Evolutionary conservation across 2,329 filamentous ascomycete species (phyloP), one percentile per base, ranked within the genome.

Genomic region (Colletotrichum phormii): DNA sequence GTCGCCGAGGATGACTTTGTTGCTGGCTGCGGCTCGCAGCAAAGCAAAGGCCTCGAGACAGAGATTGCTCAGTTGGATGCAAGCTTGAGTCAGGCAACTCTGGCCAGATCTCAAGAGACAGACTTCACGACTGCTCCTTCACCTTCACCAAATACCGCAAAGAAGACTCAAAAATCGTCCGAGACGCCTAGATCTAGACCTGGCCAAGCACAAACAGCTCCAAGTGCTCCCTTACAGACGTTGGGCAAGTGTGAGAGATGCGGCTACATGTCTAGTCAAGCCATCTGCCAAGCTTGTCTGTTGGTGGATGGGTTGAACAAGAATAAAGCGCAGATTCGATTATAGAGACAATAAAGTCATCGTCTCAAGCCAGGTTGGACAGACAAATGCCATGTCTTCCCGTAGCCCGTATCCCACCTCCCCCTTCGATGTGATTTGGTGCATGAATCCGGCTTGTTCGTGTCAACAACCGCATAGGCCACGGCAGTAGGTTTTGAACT

Each of bases 261-360:
- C 77, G 97, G 97, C 15, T 99, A 98, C 81, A 93, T 99, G 82
- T 98, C 97, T 2, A 98, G 95, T 77, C 97, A 99, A 82, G 89
- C 90, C 35, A 90, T 98, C 51, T 99, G 97, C 83, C 97, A 99
- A 83, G 97, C 97, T 0, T 99, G 97, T 81, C 93, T 92, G 74
- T 85, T 99, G 57, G 88, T 99, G 3, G 95, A 98, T 77, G 94
- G 93, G 0, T 82, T 99, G 60, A 99, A 99, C 80, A 98, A 97
- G 83, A 92, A 92, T 76, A 85, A 90, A 72, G 84, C 89, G 71
- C 86, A 90, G 77, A 89, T 92, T 74, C 80, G 84, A 77, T 86
- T 90, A 83, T 89, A 82, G 80, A 22, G 15, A 49, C 8, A 78
- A n/a, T 35, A 22, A 15, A 71, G 13, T 7, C 64, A 9, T 15